phyloP scores from a whole-genome alignment of 768 basidiomycete genomes.

The Phanerodontia chrysosporium region DNA sequence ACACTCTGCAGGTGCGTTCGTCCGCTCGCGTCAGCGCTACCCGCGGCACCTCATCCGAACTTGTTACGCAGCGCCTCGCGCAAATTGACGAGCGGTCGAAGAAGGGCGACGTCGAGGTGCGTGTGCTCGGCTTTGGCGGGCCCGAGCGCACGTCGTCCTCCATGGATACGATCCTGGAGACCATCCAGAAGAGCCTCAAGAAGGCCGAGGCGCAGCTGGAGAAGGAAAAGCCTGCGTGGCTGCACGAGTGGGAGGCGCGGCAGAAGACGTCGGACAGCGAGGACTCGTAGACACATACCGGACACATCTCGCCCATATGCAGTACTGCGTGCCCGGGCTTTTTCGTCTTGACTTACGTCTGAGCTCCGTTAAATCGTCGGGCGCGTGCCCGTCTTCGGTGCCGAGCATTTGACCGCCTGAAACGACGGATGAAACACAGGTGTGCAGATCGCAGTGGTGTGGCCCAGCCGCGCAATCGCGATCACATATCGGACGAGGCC shows the following conservation, averaged over 20 bases:
- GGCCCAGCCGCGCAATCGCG: neutral
- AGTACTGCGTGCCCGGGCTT: too few relatives aligned
- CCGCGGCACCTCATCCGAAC: neutral
- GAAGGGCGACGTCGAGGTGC: neutral
- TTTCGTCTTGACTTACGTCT: neutral
- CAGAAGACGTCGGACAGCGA: too few relatives aligned
- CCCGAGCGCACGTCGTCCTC: neutral
- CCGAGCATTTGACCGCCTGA: neutral
- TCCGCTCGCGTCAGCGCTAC: neutral
- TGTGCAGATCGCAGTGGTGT: neutral
- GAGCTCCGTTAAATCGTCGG: neutral
- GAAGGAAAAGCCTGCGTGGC: slow-evolving; percentile 6
- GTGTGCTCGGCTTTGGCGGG: neutral
- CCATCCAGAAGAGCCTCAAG: neutral
- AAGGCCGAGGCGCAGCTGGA: neutral
- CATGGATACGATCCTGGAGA: neutral
- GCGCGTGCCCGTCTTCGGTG: neutral
- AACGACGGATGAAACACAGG: neutral
- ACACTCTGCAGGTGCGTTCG: neutral
- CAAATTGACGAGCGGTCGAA: neutral
- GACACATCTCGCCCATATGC: neutral
- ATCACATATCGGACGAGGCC: too few relatives aligned
- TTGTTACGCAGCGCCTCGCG: neutral
- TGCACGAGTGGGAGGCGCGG: slow-evolving; percentile 2
- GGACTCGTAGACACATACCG: neutral